Percentiles rank a stretch among this genome's conserved stretches.
Conservation (phyloP, 306 rosid genomes). For the Trichosanthes truncata region DNA sequence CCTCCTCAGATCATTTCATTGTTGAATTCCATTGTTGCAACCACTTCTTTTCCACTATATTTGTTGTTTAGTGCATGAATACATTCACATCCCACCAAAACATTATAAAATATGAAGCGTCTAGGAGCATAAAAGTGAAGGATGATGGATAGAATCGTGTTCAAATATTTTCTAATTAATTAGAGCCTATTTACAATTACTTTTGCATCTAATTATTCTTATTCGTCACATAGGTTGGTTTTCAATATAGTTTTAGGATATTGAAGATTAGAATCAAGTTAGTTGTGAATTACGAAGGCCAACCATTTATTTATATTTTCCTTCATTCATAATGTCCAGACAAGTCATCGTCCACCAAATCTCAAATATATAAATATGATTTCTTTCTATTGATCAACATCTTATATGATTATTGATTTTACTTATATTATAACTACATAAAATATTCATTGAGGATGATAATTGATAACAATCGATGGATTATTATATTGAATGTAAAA, state of each 20-base stretch:
- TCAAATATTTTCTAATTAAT: background rate
- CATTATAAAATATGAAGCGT: background rate
- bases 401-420: background rate
- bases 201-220: background rate
- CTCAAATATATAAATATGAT: background rate
- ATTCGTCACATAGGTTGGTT: background rate
- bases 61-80: background rate
- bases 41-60: background rate
- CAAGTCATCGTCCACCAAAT: background rate
- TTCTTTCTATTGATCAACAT: background rate
- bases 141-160: background rate
- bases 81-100: background rate
- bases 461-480: too few relatives aligned
- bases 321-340: background rate
- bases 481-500: too few relatives aligned
- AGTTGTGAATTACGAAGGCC: background rate
- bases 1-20: too few relatives aligned
- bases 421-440: too few relatives aligned
- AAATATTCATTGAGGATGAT: too few relatives aligned
- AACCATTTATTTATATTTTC: background rate
- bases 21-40: background rate
- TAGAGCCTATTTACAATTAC: background rate
- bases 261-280: background rate
- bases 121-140: background rate
- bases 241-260: background rate